Percentiles rank a stretch among this genome's conserved stretches.
Conservation (phyloP, 768 basidiomycete species). For the Stropharia rugosoannulata region DNA sequence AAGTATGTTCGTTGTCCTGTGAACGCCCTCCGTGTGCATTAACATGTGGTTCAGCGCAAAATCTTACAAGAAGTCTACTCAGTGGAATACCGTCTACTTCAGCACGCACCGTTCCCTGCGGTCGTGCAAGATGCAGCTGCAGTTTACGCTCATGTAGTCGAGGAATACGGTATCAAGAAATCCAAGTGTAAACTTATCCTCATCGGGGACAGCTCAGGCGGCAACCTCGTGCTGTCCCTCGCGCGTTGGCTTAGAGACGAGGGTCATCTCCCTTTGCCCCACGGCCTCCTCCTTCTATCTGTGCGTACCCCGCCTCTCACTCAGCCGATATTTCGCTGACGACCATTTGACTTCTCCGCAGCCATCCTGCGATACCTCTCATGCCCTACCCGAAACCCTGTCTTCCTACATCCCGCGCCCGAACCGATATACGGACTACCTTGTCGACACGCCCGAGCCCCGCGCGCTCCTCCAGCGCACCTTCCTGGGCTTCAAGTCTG, state of each 20-base stretch:
- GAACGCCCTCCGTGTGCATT: not conserved
- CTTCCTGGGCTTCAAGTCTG: slow-evolving; percentile 44
- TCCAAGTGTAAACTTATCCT: slow-evolving; percentile 39
- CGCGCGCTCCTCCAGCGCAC: slow-evolving; percentile 51
- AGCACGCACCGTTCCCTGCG: slow-evolving; percentile 53
- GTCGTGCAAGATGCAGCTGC: slow-evolving; percentile 52
- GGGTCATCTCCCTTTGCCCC: slow-evolving; percentile 39
- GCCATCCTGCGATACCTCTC: slow-evolving; percentile 34
- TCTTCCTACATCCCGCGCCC: slow-evolving; percentile 51
- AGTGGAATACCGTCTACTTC: slow-evolving; percentile 52
- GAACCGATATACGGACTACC: slow-evolving; percentile 47
- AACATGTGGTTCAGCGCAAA: slow-evolving; percentile 20
- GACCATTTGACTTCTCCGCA: not conserved
- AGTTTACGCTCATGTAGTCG: slow-evolving; percentile 46
- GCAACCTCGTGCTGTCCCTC: slow-evolving; percentile 50
- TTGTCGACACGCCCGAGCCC: slow-evolving; percentile 53
- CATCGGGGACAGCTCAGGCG: slow-evolving; percentile 56
- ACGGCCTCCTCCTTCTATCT: slow-evolving; percentile 47
- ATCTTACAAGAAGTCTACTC: slow-evolving; percentile 37
- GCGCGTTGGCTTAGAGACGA: slow-evolving; percentile 56
- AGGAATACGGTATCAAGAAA: slow-evolving; percentile 20
- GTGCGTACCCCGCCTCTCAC: slow-evolving; percentile 17
- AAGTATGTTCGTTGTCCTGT: slow-evolving; percentile 24
- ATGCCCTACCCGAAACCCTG: slow-evolving; percentile 46
- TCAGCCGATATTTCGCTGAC: not conserved